Evolutionary conservation across 169 alveolate species (phyloP), one percentile per base, ranked within the genome.

Genomic region (Cyclospora cayetanensis): DNA sequence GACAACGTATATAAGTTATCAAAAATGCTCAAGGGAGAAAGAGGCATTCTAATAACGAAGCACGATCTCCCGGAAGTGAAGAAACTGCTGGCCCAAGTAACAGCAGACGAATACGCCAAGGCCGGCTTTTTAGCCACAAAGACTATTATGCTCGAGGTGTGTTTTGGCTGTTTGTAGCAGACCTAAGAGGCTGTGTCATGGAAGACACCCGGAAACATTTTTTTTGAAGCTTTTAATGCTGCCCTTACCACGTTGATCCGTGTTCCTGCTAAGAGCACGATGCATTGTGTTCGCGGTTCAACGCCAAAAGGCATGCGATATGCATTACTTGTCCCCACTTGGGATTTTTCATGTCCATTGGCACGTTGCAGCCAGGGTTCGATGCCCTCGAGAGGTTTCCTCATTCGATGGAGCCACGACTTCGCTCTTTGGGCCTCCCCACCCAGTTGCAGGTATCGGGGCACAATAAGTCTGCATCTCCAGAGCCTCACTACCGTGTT

Each of bases 371-470:
- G 82, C 89, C 63, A 5, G 93, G 93, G 46, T 31, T 25, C 29
- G 93, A 89, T 18, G 93, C 93, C 18, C 89, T 89, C 37, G 46
- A 39, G 34, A 42, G 65, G 29, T 89, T 70, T 35, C 93, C 93
- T 20, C 93, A 89, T 82, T 72, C 89, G 12, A 52, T 72, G 65
- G 93, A 89, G 70, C 80, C 83, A n/a, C 86, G 68, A 53, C 68
- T 89, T 2, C 77, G 93, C 39, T 39, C 72, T 39, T 68, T 89
- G 27, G 93, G 93, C 5, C 80, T 89, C n/a, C 93, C 93, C 55
- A 89, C 93, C 1, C 80, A 70, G 2, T 31, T 83, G 66, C 65
- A 83, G 34, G 80, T 50, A 31, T 15, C 11, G 74, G 7, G 35
- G 18, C n/a, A n/a, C n/a, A n/a, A n/a, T n/a, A n/a, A n/a, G n/a